Evolutionary conservation across 225 moss, liverwort and hornwort genomes (phyloP).

Genomic region (Pseudoscleropodium purum): DNA sequence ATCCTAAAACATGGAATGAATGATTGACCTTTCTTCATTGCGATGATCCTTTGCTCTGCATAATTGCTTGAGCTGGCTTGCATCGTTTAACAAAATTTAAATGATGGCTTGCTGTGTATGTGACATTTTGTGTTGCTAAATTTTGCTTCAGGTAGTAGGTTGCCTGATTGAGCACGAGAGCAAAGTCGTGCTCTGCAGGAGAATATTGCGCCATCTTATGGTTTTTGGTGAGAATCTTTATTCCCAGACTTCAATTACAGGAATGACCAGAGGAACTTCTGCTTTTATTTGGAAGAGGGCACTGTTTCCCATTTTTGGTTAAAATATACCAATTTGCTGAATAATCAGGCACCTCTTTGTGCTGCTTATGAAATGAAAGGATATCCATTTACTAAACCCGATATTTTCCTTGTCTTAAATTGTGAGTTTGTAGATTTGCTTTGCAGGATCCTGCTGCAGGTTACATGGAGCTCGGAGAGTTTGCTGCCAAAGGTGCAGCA

Average conservation of each 20-base stretch:
- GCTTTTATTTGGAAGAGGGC: background rate
- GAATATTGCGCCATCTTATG: conserved; percentile 76
- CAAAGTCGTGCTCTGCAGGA: conserved; percentile 63
- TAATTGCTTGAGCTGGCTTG: background rate
- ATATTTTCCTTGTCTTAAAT: background rate
- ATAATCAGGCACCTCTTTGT: background rate
- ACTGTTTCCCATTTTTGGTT: background rate
- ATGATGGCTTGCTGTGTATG: background rate
- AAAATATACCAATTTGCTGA: background rate
- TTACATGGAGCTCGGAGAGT: conserved; percentile 93
- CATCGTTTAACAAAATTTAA: background rate
- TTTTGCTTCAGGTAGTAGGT: conserved; percentile 60
- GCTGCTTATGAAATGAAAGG: background rate
- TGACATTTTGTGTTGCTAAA: background rate
- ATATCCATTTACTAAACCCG: background rate
- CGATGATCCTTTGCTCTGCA: background rate
- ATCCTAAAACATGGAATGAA: conserved; percentile 73
- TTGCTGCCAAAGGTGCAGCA: conserved; percentile 85
- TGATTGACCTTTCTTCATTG: background rate
- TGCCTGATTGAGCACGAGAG: conserved; percentile 87
- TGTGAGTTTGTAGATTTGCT: background rate
- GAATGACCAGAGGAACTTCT: background rate
- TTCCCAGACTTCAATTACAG: background rate
- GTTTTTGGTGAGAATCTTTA: conserved; percentile 58
- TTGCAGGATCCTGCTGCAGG: conserved; percentile 77